phyloP scores from a whole-genome alignment of 805 yeast species.

The Pichia scutulata region DNA sequence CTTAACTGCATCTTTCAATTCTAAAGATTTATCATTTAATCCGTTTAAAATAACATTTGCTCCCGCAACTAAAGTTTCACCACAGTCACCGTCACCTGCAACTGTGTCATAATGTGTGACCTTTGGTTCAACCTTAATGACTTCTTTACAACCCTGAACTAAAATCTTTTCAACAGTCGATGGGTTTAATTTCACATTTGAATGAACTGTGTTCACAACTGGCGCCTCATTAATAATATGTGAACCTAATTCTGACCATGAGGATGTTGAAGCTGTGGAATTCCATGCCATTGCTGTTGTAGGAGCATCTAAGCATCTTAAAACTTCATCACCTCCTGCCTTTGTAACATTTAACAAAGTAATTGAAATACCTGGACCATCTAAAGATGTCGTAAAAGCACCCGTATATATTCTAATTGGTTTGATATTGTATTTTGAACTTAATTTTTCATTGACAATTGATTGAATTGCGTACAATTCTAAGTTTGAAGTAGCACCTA shows the following conservation, averaged over 20 bases:
- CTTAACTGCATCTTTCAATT: constrained; percentile 43
- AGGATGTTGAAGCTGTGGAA: constrained; percentile 28
- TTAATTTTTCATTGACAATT: constrained; percentile 45
- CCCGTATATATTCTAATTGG: constrained; percentile 72
- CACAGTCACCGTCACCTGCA: constrained; percentile 98
- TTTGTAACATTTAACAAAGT: constrained; percentile 67
- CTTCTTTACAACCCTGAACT: constrained; percentile 41
- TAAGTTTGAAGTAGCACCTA: constrained; percentile 83
- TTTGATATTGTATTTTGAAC: constrained; percentile 40
- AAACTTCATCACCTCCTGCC: constrained; percentile 36
- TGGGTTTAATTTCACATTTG: constrained; percentile 25
- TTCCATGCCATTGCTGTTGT: constrained; percentile 85
- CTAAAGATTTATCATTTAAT: constrained; percentile 33
- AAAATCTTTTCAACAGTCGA: constrained; percentile 29
- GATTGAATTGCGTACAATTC: constrained; percentile 70
- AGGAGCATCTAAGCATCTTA: constrained; percentile 58
- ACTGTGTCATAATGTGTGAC: constrained; percentile 79
- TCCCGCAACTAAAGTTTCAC: constrained; percentile 81
- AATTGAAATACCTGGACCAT: constrained; percentile 87
- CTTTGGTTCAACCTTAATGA: constrained; percentile 66
- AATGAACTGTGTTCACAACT: constrained; percentile 9
- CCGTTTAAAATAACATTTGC: constrained; percentile 61
- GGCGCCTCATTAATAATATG: constrained; percentile 25
- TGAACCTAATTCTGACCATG: constrained; percentile 14
- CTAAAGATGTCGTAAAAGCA: constrained; percentile 80